Evolutionary conservation across 139 green algal species (phyloP).

Genomic region (Marvania coccoides): DNA sequence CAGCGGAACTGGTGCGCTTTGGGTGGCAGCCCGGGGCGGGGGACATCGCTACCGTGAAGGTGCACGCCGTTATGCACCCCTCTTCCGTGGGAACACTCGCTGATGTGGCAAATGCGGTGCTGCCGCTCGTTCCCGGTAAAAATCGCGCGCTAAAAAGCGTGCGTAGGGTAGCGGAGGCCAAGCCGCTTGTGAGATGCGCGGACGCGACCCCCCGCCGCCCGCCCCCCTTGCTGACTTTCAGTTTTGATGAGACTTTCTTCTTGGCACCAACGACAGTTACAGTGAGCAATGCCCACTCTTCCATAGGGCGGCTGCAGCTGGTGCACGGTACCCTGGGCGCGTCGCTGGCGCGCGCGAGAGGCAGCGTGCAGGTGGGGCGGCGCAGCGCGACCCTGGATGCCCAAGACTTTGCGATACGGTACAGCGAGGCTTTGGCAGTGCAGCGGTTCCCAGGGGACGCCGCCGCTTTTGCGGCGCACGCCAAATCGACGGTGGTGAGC

Average conservation of each 20-base stretch:
- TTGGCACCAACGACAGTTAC: not conserved
- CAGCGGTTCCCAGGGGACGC: constrained; percentile 16
- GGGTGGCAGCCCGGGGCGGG: not conserved
- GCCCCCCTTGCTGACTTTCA: not conserved
- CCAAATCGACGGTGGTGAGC: not conserved
- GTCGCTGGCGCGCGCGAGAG: not conserved
- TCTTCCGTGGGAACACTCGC: not conserved
- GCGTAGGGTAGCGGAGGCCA: not conserved
- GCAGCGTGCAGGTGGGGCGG: not conserved
- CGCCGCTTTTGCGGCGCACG: constrained; percentile 5
- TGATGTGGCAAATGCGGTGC: not conserved
- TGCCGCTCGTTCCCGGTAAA: no score
- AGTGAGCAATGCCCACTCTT: not conserved
- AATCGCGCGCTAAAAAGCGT: not conserved
- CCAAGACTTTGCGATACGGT: constrained; percentile 6
- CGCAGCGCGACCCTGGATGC: not conserved
- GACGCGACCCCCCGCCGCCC: not conserved
- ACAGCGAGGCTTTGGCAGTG: not conserved
- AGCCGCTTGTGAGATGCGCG: not conserved
- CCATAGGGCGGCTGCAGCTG: constrained; percentile 1
- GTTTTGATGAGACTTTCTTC: not conserved
- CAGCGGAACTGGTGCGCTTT: not conserved
- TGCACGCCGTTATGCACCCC: not conserved
- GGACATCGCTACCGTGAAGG: not conserved
- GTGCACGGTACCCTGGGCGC: not conserved